Conservation (phyloP, 2,329 filamentous ascomycete species). For the Myriosclerotinia duriaeana region DNA sequence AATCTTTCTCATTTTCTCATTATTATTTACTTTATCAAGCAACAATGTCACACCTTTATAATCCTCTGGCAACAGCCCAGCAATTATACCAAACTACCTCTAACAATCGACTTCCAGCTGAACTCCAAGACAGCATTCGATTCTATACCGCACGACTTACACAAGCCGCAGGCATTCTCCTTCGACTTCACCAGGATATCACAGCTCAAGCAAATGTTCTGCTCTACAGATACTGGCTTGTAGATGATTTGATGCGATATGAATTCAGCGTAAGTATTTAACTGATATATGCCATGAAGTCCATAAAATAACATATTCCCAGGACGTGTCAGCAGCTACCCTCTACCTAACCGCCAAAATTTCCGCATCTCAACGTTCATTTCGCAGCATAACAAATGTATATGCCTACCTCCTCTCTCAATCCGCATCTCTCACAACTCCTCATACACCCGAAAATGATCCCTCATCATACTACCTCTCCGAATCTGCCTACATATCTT, state of each 20-base stretch:
- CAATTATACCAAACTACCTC: conserved; percentile 62
- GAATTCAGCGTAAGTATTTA: conserved; percentile 49
- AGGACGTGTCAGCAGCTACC: conserved; percentile 79
- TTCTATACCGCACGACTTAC: conserved; percentile 71
- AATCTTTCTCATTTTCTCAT: background rate
- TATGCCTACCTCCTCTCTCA: conserved; percentile 76
- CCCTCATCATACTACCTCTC: conserved; percentile 65
- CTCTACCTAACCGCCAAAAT: conserved; percentile 83
- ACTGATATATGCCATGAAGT: no score
- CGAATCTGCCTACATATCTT: conserved; percentile 68
- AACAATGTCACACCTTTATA: conserved; percentile 62
- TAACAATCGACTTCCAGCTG: conserved; percentile 59
- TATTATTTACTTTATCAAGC: conserved; percentile 10
- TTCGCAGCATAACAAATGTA: conserved; percentile 79
- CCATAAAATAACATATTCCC: conserved; percentile 22
- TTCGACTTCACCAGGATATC: conserved; percentile 80
- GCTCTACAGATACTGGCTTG: conserved; percentile 76
- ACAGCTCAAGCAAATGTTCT: conserved; percentile 83
- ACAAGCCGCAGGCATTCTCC: conserved; percentile 75
- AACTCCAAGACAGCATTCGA: conserved; percentile 70
- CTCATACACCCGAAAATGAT: conserved; percentile 37
- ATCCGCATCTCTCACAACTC: conserved; percentile 45
- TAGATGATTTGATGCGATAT: conserved; percentile 52
- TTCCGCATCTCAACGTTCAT: conserved; percentile 71
- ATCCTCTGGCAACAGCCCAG: conserved; percentile 69